phyloP scores from a whole-genome alignment of 176 grass and related monocot genomes.

The Miscanthus lutarioriparius region DNA sequence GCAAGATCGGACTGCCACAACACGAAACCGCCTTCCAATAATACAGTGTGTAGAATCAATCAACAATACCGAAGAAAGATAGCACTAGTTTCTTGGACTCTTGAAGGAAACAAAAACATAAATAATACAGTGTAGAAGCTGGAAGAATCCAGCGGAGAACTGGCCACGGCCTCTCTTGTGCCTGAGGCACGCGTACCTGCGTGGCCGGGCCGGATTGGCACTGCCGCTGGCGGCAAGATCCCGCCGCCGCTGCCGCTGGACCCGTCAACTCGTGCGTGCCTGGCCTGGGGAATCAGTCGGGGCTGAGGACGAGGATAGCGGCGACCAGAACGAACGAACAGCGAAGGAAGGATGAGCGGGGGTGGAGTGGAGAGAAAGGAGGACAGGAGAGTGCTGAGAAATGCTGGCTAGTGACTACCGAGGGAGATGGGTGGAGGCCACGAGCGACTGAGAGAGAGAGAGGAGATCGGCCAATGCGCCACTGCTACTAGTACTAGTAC shows the following conservation, averaged over 20 bases:
- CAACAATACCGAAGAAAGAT: neutral
- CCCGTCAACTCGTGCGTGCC: neutral
- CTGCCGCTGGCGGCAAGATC: conserved; percentile 19
- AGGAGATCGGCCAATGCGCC: neutral
- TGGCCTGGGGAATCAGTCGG: neutral
- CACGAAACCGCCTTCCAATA: neutral
- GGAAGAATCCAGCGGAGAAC: neutral
- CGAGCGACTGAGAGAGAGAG: no score
- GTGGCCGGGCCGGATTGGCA: neutral
- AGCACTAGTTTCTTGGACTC: neutral
- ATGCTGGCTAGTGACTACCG: neutral
- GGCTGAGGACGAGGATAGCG: neutral
- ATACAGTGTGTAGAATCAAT: no score
- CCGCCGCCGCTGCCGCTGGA: neutral
- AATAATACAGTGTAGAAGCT: neutral
- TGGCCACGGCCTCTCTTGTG: neutral
- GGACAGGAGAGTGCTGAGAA: neutral
- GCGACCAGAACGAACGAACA: neutral
- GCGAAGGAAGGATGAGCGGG: neutral
- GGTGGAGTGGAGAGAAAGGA: no score
- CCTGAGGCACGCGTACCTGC: neutral
- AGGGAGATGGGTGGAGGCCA: neutral
- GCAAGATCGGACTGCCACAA: conserved; percentile 14
- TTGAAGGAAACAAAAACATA: neutral
- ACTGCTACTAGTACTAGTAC: neutral